Conservation (phyloP, 192 early-diverging fungal species). For the Coemansia umbellata region DNA sequence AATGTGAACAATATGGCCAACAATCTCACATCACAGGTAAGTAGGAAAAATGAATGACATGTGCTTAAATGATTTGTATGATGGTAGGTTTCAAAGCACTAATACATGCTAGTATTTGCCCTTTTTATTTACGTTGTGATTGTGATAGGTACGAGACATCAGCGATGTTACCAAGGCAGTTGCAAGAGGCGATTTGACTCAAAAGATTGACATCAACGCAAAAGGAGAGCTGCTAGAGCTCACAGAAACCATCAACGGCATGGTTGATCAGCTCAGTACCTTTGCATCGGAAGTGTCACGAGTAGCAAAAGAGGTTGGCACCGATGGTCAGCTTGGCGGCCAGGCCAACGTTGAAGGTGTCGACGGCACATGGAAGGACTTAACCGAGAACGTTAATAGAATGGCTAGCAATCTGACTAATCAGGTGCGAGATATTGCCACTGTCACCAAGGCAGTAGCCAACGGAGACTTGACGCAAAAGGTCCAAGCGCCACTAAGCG, state of each 20-base stretch:
- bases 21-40: constrained; percentile 57
- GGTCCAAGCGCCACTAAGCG: constrained; percentile 44
- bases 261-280: constrained; percentile 55
- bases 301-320: constrained; percentile 13
- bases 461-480: constrained; percentile 54
- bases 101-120: too few relatives aligned
- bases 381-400: constrained; percentile 61
- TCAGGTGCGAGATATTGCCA: constrained; percentile 59
- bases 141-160: constrained; percentile 56
- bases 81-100: too few relatives aligned
- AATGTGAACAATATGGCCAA: constrained; percentile 63
- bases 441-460: constrained; percentile 56
- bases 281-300: constrained; percentile 55
- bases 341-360: constrained; percentile 52
- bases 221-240: constrained; percentile 53
- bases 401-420: constrained; percentile 63
- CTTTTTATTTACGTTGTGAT: too few relatives aligned
- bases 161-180: constrained; percentile 53
- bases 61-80: too few relatives aligned
- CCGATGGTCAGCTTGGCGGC: constrained; percentile 53
- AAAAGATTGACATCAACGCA: constrained; percentile 53
- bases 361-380: constrained; percentile 58
- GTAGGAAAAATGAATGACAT: too few relatives aligned
- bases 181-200: constrained; percentile 54
- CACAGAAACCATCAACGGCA: constrained; percentile 51